These are phyloP conservation scores for Zygotorulaspora sp. DNA, from an alignment of 805 yeast genomes.

Conservation along the genomic window DNA sequence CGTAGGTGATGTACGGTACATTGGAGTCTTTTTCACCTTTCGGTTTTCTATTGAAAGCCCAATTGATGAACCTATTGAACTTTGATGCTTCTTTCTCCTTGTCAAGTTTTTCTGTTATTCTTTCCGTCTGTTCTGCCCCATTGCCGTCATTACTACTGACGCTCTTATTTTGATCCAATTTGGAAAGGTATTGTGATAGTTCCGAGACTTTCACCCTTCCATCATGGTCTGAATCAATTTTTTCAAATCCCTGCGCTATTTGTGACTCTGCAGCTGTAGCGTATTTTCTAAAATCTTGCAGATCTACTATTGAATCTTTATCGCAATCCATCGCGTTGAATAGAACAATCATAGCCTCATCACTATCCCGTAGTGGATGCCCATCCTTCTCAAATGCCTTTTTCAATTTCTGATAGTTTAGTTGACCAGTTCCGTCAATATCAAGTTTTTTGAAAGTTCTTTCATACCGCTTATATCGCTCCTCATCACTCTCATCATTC, in stretches of 20 bases:
- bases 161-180: slow-evolving; percentile 39
- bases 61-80: slow-evolving; percentile 24
- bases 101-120: slow-evolving; percentile 3
- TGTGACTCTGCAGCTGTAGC: slow-evolving; percentile 64
- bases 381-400: slow-evolving; percentile 43
- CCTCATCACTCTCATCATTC: slow-evolving; percentile 22
- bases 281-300: slow-evolving; percentile 62
- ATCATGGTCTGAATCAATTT: slow-evolving; percentile 66
- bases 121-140: slow-evolving; percentile 4
- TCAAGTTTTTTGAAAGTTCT: slow-evolving; percentile 45
- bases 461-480: slow-evolving; percentile 37
- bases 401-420: slow-evolving; percentile 37
- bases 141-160: slow-evolving; percentile 3
- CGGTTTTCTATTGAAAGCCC: slow-evolving; percentile 28
- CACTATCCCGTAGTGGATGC: slow-evolving; percentile 62
- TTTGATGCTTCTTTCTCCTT: slow-evolving; percentile 9
- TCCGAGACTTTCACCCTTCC: slow-evolving; percentile 66
- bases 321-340: slow-evolving; percentile 58
- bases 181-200: slow-evolving; percentile 57
- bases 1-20: slow-evolving; percentile 65
- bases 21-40: slow-evolving; percentile 34
- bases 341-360: slow-evolving; percentile 52
- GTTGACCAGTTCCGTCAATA: slow-evolving; percentile 34
- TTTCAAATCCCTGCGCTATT: slow-evolving; percentile 61
- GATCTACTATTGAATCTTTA: slow-evolving; percentile 54